These are phyloP conservation scores for Acephala macrosclerotiorum DNA, from an alignment of 2,329 filamentous ascomycete species.

Conservation along the genomic window DNA sequence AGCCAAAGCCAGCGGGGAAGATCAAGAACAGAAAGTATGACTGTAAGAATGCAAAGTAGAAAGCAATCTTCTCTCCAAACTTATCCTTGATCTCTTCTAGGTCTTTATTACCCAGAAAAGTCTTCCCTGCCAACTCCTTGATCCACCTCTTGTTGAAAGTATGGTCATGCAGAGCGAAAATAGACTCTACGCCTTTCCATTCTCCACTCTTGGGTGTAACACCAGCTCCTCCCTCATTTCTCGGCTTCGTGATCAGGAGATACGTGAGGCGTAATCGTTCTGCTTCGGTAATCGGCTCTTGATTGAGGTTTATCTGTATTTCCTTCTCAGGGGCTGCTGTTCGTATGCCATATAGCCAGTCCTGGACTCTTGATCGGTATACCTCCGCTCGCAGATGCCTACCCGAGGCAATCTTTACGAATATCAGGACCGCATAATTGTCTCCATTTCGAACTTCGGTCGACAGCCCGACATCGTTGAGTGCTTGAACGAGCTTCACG, in stretches of 20 bases:
- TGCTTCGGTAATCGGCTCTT: conserved; percentile 83
- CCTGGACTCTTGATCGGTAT: conserved; percentile 86
- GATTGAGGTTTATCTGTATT: conserved; percentile 69
- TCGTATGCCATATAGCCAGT: conserved; percentile 92
- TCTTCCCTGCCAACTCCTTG: conserved; percentile 76
- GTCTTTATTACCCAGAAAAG: conserved; percentile 69
- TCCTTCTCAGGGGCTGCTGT: conserved; percentile 78
- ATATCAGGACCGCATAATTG: conserved; percentile 78
- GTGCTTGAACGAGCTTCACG: conserved; percentile 75
- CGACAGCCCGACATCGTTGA: conserved; percentile 81
- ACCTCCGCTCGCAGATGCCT: conserved; percentile 80
- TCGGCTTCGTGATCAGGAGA: conserved; percentile 78
- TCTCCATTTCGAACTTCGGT: conserved; percentile 87
- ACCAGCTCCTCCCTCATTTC: conserved; percentile 79
- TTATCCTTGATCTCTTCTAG: conserved; percentile 78
- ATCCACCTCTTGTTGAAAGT: conserved; percentile 79
- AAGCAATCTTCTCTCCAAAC: conserved; percentile 86
- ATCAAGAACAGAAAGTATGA: conserved; percentile 87
- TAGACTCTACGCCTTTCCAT: conserved; percentile 75
- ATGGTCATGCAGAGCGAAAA: conserved; percentile 84
- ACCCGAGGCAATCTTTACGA: conserved; percentile 80
- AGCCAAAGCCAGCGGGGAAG: conserved; percentile 82
- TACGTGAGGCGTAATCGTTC: conserved; percentile 90
- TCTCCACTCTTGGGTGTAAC: conserved; percentile 72
- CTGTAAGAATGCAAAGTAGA: conserved; percentile 95